Evolutionary conservation across 1,284 basidiomycete genomes (phyloP), one percentile per base, ranked within the genome.

Genomic region (Pseudozyma hubeiensis): DNA sequence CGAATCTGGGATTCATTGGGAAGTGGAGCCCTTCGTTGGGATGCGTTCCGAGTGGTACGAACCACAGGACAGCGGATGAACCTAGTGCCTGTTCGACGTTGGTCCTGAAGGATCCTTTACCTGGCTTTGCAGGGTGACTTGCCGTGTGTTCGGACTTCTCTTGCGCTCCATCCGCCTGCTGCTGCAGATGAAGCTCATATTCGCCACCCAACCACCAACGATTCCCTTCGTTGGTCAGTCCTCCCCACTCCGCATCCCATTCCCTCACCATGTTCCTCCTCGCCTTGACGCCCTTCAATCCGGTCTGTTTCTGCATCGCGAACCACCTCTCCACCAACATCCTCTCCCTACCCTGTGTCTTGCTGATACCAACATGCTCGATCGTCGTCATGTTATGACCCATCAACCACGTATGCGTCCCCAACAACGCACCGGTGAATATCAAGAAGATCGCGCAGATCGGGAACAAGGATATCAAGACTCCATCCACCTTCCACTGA

Each of bases 231-330:
- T 84, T 88, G 7, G 87, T 87, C 2, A 91, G 87, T 30, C 86
- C 80, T 0, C 93, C 93, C 92, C 92, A 94, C 71, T 92, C 90
- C 7, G 84, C 78, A 76, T 93, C 89, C 91, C 92, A 94, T 34
- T 87, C 57, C 8, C 83, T 47, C 78, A 67, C 53, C 65, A 78
- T 66, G 33, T 51, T 16, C 11, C 61, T 47, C 43, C 69, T 70
- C 37, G 56, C 46, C 19, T 63, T 67, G 11, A 69, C 17, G 16
- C 31, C 51, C 17, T 53, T 41, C 17, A 63, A 40, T 2, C 58
- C 69, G n/a, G 52, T 55, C 53, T 64, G 65, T 60, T 35, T 69
- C 43, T 64, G 66, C 55, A 58, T 52, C 4, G 55, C 72, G 29
- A 68, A 55, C 73, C 73, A 83, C 7, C 70, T 48, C 24, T 69